phyloP scores from a whole-genome alignment of 2,329 filamentous ascomycete species.

The Didymella lethalis region DNA sequence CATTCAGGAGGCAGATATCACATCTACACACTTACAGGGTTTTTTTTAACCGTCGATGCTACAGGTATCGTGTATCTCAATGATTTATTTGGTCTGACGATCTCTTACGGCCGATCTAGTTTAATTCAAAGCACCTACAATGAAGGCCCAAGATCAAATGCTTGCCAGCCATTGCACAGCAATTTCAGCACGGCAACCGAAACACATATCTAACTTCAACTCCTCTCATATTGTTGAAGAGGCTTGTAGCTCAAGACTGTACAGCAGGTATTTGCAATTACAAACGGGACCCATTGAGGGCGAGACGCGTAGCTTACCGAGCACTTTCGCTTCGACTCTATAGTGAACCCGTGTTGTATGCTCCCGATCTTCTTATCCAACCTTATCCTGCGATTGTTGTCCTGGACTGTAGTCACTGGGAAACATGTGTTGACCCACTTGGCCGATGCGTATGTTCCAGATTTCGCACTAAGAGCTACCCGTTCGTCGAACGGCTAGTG shows the following conservation, averaged over 20 bases:
- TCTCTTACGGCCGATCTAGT: neutral
- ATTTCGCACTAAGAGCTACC: slow-evolving; percentile 16
- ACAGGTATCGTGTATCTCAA: neutral
- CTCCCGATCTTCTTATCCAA: neutral
- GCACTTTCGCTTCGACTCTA: neutral
- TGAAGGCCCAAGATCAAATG: neutral
- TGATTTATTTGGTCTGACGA: neutral
- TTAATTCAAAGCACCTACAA: neutral
- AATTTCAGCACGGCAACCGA: neutral
- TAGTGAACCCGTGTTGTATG: neutral
- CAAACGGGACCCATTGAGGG: neutral
- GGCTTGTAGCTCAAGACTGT: neutral
- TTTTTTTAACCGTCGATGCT: neutral
- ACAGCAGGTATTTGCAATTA: neutral
- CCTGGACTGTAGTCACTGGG: neutral
- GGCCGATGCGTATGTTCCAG: slow-evolving; percentile 2
- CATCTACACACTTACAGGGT: neutral
- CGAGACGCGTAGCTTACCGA: neutral
- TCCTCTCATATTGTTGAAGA: neutral
- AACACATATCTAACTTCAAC: neutral
- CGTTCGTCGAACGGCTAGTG: slow-evolving; percentile 19
- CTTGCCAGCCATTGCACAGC: neutral
- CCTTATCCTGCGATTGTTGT: neutral
- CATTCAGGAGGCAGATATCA: neutral
- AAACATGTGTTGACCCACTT: slow-evolving; percentile 4